Evolutionary conservation across 192 early-diverging fungal genomes (phyloP).

Genomic region (Funneliformis mosseae): DNA sequence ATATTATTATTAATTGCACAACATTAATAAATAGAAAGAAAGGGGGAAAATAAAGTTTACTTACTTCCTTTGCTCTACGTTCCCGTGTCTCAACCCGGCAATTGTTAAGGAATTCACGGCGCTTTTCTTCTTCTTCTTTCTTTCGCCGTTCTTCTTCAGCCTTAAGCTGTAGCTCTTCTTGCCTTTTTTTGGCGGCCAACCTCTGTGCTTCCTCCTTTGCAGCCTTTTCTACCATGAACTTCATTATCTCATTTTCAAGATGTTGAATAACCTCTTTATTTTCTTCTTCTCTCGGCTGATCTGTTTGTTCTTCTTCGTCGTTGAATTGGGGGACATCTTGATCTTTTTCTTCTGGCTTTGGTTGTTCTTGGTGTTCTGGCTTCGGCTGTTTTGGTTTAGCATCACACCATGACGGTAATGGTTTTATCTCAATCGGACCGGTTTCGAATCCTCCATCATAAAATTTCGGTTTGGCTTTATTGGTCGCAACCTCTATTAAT

Average conservation of each 20-base stretch:
- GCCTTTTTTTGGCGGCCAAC: not conserved
- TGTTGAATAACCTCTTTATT: not conserved
- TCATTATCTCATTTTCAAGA: not conserved
- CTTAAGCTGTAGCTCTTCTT: not conserved
- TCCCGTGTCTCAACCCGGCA: not conserved
- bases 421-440: not conserved
- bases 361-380: not conserved
- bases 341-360: not conserved
- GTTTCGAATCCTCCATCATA: not conserved
- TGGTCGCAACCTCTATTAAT: not conserved
- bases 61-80: not conserved
- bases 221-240: not conserved
- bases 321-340: not conserved
- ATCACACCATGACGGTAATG: not conserved
- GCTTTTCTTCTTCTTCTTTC: slow-evolving; percentile 7
- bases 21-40: too few relatives aligned
- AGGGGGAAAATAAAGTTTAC: not conserved
- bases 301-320: not conserved
- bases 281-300: not conserved
- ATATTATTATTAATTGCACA: too few relatives aligned
- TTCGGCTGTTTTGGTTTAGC: not conserved
- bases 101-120: not conserved
- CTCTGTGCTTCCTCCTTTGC: not conserved
- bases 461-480: not conserved
- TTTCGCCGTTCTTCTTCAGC: not conserved